Conservation (phyloP, 768 basidiomycete species). For the Crassisporium funariophilum region DNA sequence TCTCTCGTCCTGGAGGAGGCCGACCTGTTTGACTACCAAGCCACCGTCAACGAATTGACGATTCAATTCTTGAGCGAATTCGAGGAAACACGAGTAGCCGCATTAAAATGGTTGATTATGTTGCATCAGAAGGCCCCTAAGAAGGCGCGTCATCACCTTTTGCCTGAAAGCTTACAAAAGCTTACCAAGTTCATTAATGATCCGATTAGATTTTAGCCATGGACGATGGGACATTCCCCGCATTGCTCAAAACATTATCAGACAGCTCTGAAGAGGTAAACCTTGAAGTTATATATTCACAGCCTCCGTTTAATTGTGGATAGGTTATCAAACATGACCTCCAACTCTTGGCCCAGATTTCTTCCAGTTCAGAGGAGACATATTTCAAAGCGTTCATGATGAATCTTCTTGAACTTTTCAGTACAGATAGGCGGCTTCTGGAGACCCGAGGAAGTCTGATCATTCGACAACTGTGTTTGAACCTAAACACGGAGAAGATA, state of each 20-base stretch:
- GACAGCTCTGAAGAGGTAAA: conserved; percentile 93
- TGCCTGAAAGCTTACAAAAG: not conserved
- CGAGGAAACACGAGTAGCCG: conserved; percentile 94
- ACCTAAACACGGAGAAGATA: conserved; percentile 93
- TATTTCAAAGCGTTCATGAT: conserved; percentile 97
- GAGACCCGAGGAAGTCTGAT: conserved; percentile 95
- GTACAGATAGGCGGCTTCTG: conserved; percentile 87
- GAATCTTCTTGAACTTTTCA: conserved; percentile 92
- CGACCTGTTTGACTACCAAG: conserved; percentile 89
- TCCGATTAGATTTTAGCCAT: conserved; percentile 80
- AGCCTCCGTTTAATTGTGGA: not conserved
- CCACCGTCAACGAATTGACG: conserved; percentile 90
- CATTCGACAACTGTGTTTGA: conserved; percentile 91
- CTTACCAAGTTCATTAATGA: conserved; percentile 1
- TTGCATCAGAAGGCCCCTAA: conserved; percentile 96
- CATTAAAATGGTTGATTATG: conserved; percentile 98
- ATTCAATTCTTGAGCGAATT: conserved; percentile 95
- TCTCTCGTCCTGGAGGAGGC: conserved; percentile 44
- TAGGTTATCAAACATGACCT: conserved; percentile 96
- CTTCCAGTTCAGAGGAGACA: conserved; percentile 90
- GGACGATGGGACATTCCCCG: conserved; percentile 97
- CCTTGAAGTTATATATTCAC: not conserved
- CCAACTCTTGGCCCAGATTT: conserved; percentile 95
- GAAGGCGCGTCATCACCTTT: conserved; percentile 56
- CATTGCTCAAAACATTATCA: conserved; percentile 91